Evolutionary conservation across 768 basidiomycete genomes (phyloP), one percentile per base, ranked within the genome.

Genomic region (Boletellus sp.): DNA sequence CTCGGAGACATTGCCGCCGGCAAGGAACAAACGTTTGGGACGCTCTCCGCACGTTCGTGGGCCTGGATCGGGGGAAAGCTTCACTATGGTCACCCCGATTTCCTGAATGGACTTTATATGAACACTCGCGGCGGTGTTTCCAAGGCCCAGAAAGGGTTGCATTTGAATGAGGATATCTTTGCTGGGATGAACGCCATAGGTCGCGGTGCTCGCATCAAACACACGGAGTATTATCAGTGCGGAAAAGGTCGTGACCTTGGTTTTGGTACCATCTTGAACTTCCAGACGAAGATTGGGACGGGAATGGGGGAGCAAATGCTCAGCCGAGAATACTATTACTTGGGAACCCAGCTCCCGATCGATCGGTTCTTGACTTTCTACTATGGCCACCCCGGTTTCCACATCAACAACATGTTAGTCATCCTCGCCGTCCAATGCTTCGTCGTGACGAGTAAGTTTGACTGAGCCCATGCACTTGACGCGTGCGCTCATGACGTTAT

Each of bases 261-360:
- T 22, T 98, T 99, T 69, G 95, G 95, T 28, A 99, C 96, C 19
- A 98, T 98, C 63, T 74, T 99, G 61, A 99, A 99, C 71, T 99
- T 99, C 87, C 89, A 93, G 78, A 99, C 96, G 49, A 99, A 99
- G 81, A 94, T 99, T 61, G 95, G 96, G 12, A 98, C 94, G n/a
- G 96, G 96, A 69, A 99, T 99, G 96, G 96, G 96, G 33, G 96
- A 99, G 68, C 96, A 99, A 71, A 92, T 98, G 91, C 80, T 99
- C 62, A 96, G 93, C 72, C 84, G 96, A 55, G 96, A 98, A 71
- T 98, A 99, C 69, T 99, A 99, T 71, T 98, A 98, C 63, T 72
- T 99, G 55, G 96, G 96, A 24, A 99, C 96, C 20, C 96, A 98
- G 66, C 80, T 99, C 46, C 94, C 96, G 33, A 86, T 98, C 66